A percentile compares a stretch with the other conserved stretches of the same genome.
These are phyloP conservation scores for Tetracladium marchalianum DNA, from an alignment of 495 filamentous ascomycete genomes.

Conservation along the genomic window DNA sequence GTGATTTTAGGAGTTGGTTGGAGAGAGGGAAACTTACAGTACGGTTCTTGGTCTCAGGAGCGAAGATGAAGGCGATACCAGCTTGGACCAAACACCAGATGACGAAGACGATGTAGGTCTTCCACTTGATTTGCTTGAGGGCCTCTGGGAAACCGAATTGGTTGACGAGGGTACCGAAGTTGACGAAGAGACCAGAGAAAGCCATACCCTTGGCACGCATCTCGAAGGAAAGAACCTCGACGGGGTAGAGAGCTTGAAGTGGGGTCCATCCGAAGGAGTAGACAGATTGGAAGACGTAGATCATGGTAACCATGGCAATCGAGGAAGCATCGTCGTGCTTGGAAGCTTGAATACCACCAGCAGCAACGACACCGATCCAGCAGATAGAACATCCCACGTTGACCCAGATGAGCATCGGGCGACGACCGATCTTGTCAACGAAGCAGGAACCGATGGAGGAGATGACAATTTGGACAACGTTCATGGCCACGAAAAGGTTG, in stretches of 20 bases:
- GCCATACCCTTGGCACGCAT: constrained; percentile 52
- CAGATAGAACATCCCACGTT: constrained; percentile 37
- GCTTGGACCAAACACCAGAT: constrained; percentile 12
- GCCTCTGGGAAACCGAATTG: constrained; percentile 28
- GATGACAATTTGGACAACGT: constrained; percentile 50
- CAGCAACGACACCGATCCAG: constrained; percentile 46
- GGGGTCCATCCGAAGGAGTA: constrained; percentile 55
- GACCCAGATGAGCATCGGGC: constrained; percentile 46
- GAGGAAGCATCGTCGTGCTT: constrained; percentile 38
- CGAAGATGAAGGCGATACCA: constrained; percentile 13
- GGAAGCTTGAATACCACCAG: constrained; percentile 33
- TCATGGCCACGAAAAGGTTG: constrained; percentile 45
- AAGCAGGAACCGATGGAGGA: constrained; percentile 53
- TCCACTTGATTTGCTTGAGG: constrained; percentile 24
- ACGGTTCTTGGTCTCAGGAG: constrained; percentile 20
- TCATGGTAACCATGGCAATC: constrained; percentile 42
- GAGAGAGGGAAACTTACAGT: constrained; percentile 11
- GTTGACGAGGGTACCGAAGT: constrained; percentile 31
- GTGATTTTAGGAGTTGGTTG: background rate
- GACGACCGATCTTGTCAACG: constrained; percentile 58
- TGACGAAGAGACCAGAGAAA: constrained; percentile 30
- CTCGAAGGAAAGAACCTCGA: constrained; percentile 51
- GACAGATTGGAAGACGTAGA: constrained; percentile 52
- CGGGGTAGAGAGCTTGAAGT: constrained; percentile 50
- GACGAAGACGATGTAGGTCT: constrained; percentile 28